A percentile compares a stretch with the other conserved stretches of the same genome.
Evolutionary conservation across 352 stramenopile species (phyloP).

Genomic region (Phytophthora colocasiae): DNA sequence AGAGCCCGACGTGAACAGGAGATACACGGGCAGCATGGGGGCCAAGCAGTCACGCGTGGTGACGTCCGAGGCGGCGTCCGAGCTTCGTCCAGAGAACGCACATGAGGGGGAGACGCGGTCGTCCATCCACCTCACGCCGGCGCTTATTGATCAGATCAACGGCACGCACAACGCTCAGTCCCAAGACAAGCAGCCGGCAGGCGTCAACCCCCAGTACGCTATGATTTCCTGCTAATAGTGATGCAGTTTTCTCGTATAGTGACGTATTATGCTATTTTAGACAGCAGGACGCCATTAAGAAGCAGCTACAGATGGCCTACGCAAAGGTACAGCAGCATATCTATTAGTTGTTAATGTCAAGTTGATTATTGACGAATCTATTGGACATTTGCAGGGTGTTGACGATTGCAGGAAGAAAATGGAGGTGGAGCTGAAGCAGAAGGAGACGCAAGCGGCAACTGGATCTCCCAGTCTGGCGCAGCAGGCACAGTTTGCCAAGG

Average conservation of each 20-base stretch:
- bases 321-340: slow-evolving; percentile 50
- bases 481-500: slow-evolving; percentile 71
- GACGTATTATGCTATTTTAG: slow-evolving; percentile 30
- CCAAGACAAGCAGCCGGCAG: slow-evolving; percentile 19
- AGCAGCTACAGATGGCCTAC: slow-evolving; percentile 83
- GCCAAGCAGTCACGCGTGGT: slow-evolving; percentile 83
- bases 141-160: slow-evolving; percentile 77
- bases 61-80: slow-evolving; percentile 58
- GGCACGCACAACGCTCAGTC: slow-evolving; percentile 36
- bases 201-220: slow-evolving; percentile 57
- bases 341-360: background rate
- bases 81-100: slow-evolving; percentile 56
- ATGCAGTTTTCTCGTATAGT: slow-evolving; percentile 5
- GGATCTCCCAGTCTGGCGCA: slow-evolving; percentile 38
- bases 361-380: slow-evolving; percentile 4
- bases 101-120: slow-evolving; percentile 52
- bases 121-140: slow-evolving; percentile 76
- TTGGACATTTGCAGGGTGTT: slow-evolving; percentile 46
- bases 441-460: slow-evolving; percentile 34
- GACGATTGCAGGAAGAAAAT: slow-evolving; percentile 76
- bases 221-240: background rate
- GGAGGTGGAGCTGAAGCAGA: slow-evolving; percentile 55
- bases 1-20: slow-evolving; percentile 48
- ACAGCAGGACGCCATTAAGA: slow-evolving; percentile 69
- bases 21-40: slow-evolving; percentile 56